Conservation (phyloP, 2,329 filamentous ascomycete species). For the Arthroderma uncinatum region DNA sequence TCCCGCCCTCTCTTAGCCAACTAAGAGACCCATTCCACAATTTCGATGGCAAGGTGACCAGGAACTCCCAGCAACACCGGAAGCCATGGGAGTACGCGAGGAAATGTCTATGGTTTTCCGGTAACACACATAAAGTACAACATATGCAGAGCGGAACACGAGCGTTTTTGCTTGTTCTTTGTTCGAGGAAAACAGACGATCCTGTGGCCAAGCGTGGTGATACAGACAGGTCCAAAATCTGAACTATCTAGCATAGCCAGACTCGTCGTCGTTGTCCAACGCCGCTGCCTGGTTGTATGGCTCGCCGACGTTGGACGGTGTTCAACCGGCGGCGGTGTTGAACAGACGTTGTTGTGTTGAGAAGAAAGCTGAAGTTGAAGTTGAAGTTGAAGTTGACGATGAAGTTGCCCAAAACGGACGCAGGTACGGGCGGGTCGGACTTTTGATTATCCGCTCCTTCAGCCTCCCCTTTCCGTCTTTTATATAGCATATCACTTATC, state of each 20-base stretch:
- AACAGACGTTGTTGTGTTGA: not conserved
- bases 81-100: not conserved
- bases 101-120: not conserved
- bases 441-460: not conserved
- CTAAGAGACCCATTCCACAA: not conserved
- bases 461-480: not conserved
- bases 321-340: not conserved
- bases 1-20: slow-evolving; percentile 1
- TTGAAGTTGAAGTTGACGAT: not conserved
- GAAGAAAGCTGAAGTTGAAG: not conserved
- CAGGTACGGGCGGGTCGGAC: not conserved
- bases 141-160: slow-evolving; percentile 4
- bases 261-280: not conserved
- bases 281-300: not conserved
- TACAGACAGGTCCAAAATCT: slow-evolving; percentile 5
- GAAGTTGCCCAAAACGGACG: slow-evolving; percentile 3
- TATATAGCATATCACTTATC: not conserved
- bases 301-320: not conserved
- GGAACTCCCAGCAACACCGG: not conserved
- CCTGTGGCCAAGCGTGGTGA: slow-evolving; percentile 5
- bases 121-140: not conserved
- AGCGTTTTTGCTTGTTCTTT: slow-evolving; percentile 4
- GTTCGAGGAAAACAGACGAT: slow-evolving; percentile 3
- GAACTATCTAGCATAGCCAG: slow-evolving; percentile 4
- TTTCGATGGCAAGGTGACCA: not conserved